Base-by-base conservation (phyloP, 2,329 filamentous ascomycete species). In the Botrytis squamosa region DNA sequence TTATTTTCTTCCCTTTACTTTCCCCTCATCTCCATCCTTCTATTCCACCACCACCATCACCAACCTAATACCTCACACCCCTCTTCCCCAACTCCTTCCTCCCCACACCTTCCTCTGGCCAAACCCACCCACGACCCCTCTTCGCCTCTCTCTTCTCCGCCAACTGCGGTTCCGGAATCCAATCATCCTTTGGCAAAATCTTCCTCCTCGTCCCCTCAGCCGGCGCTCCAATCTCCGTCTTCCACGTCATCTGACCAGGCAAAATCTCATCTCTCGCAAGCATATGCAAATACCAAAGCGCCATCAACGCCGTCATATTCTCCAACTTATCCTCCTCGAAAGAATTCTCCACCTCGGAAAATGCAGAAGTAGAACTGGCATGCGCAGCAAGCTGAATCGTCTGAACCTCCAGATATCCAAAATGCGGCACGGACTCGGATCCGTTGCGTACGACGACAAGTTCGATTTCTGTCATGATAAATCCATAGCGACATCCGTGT, bases 391-490 rank as follows among this genome's bases (percentile, higher is more conserved):
- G 86, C 78, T 88, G 88, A 33, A 91, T 86, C 62, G 85, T 87
- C 29, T 86, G 84, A 42, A 97, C 87, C 82, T 98, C 95, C 8
- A 98, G 85, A 82, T 91, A 93, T n/a, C 95, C 95, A 80, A 97
- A 98, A 81, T 94, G 90, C 0, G 95, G 95, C 1, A 90, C 90
- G 59, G 86, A 84, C 79, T 87, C 91, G 78, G 81, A 88, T 70
- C 95, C 94, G 77, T 92, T 93, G 79, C 95, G 93, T 1, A 97
- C 94, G 78, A 96, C 90, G 57, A 98, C 91, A 14, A 98, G 90
- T 84, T 98, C 95, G 79, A 97, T 97, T 84, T 98, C 95, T 1
- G 94, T 98, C 80, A 98, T 90, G 82, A 98, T 95, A 86, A 97
- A 98, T 72, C 95, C 95, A 82, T 98, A 98, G 74, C 95, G 91